Base-by-base conservation (phyloP, 2,329 filamentous ascomycete species). In the Fusarium tuaranense region DNA sequence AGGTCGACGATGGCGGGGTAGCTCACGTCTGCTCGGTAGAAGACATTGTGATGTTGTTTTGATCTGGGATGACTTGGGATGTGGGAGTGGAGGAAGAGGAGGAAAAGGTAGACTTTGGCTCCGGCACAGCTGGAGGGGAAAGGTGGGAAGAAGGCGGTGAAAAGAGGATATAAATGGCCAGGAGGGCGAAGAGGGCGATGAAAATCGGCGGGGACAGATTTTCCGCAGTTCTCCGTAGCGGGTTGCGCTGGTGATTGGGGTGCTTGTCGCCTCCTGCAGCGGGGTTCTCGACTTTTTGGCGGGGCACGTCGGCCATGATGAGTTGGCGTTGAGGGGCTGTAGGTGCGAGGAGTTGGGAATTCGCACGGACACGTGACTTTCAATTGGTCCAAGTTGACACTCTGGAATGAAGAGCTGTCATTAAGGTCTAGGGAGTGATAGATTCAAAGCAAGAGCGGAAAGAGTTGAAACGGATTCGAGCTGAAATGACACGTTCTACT, bases 21-120 rank as follows among this genome's bases (percentile, higher is more conserved):
- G 63, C 93, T 86, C 88, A 97, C 95, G 95, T 98, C 90, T 96
- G 94, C 89, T 97, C 95, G 87, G 85, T 80, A 81, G 86, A 88
- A 88, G 94, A 90, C 92, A 93, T 93, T 83, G 83, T 91, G 87
- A 76, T 81, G 78, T 80, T 76, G 72, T 76, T 72, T 53, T 71
- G 70, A 67, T 81, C 75, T 75, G 77, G 66, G 68, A 76, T 74
- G 72, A 78, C 67, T 78, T 74, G 72, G 70, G 75, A 71, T 69
- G 76, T 69, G 81, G 81, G 70, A 76, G 78, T 78, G 73, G 77
- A 77, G 65, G 73, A 67, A 63, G 74, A 67, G 39, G 57, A 77
- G 65, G 73, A 67, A 63, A 74, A 66, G 36, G 58, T 57, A 78
- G 76, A 73, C 72, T 78, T 78, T 63, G 71, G 72, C 70, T 81